Evolutionary conservation across 495 filamentous ascomycete genomes (phyloP).

Genomic region (Podospora pseudopauciseta): DNA sequence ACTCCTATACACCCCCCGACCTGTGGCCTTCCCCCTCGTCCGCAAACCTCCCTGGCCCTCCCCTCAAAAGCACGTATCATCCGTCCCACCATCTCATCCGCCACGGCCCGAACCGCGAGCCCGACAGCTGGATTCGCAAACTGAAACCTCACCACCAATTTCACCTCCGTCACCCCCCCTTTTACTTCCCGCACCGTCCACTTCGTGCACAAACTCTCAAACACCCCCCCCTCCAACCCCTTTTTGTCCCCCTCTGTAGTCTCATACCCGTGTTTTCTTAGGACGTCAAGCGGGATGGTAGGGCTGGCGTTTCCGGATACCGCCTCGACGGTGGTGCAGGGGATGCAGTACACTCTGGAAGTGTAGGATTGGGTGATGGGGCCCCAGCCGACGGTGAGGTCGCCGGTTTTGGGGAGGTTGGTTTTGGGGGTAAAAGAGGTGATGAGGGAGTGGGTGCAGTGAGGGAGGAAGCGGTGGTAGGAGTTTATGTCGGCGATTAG

Average conservation of each 20-base stretch:
- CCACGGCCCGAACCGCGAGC: slow-evolving; percentile 70
- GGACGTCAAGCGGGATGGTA: slow-evolving; percentile 36
- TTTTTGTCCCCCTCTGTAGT: slow-evolving; percentile 1
- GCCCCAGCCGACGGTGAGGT: slow-evolving; percentile 80
- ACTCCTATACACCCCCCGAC: neutral
- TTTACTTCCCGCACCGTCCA: slow-evolving; percentile 57
- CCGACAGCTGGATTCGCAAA: slow-evolving; percentile 84
- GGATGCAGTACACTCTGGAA: slow-evolving; percentile 69
- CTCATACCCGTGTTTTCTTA: slow-evolving; percentile 37
- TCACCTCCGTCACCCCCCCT: slow-evolving; percentile 58
- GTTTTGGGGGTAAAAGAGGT: slow-evolving; percentile 18
- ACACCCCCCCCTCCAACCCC: slow-evolving; percentile 50
- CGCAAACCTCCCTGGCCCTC: slow-evolving; percentile 60
- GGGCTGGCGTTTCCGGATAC: slow-evolving; percentile 58
- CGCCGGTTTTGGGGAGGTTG: slow-evolving; percentile 64
- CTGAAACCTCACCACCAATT: slow-evolving; percentile 69
- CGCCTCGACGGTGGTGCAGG: slow-evolving; percentile 65
- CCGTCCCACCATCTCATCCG: slow-evolving; percentile 74
- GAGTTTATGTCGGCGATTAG: slow-evolving; percentile 79
- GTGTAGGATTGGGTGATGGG: slow-evolving; percentile 77
- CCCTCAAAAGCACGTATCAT: slow-evolving; percentile 95
- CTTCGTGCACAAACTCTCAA: slow-evolving; percentile 70
- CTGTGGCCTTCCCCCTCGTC: neutral
- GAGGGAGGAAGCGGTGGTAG: slow-evolving; percentile 54
- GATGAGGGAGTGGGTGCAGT: slow-evolving; percentile 3